A percentile compares a stretch with the other conserved stretches of the same genome.
These are phyloP conservation scores for Amaranthus tricolor DNA, from an alignment of 179 eudicot species.

Conservation along the genomic window DNA sequence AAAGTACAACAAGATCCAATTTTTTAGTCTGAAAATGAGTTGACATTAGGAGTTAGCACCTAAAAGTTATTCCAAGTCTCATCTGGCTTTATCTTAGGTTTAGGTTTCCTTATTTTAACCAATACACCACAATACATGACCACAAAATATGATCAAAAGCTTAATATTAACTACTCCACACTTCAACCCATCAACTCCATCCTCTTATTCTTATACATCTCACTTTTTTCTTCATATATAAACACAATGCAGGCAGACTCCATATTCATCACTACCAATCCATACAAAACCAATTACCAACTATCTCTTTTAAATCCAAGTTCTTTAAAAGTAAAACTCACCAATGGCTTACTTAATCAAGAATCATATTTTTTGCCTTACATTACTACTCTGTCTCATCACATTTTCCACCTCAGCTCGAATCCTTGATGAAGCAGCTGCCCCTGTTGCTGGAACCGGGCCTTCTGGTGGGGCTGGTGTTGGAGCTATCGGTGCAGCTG, in stretches of 20 bases:
- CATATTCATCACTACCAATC: constrained; percentile 26
- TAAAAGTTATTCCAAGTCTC: constrained; percentile 4
- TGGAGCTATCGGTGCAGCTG: too few species aligned
- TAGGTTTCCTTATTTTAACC: constrained; percentile 34
- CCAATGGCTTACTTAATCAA: constrained; percentile 32
- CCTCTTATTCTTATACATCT: constrained; percentile 14
- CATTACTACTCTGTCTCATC: constrained; percentile 36
- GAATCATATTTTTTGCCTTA: constrained; percentile 39
- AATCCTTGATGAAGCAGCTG: constrained; percentile 51
- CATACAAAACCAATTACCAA: neutral
- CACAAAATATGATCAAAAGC: neutral
- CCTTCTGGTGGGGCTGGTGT: too few species aligned
- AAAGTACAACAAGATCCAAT: neutral
- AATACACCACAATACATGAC: constrained; percentile 24
- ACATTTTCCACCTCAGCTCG: constrained; percentile 53
- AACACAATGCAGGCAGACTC: constrained; percentile 11
- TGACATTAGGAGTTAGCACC: constrained; percentile 25
- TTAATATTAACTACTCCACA: constrained; percentile 43
- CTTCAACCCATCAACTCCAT: constrained; percentile 42
- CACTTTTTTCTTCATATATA: constrained; percentile 28
- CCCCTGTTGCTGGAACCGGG: neutral
- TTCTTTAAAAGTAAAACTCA: constrained; percentile 9
- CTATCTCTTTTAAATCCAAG: constrained; percentile 18
- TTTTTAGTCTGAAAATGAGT: constrained; percentile 4
- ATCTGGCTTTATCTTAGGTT: constrained; percentile 22